Evolutionary conservation across 306 rosid species (phyloP).

Genomic region (Heteromeles arbutifolia): DNA sequence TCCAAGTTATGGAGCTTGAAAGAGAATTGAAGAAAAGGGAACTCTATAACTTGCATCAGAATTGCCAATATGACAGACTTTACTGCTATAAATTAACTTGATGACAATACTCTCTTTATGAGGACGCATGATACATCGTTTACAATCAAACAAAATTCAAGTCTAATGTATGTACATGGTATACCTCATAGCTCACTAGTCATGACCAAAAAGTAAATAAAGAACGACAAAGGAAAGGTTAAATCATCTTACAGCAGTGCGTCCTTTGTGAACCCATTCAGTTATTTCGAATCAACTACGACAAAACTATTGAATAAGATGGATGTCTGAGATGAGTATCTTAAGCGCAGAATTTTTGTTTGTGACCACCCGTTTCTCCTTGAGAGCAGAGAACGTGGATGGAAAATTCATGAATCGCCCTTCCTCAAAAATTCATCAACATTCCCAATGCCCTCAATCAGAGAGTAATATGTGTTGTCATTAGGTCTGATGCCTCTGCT

Average conservation of each 20-base stretch:
- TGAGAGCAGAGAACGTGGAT: slow-evolving; percentile 2
- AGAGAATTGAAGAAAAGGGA: slow-evolving; percentile 49
- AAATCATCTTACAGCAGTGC: slow-evolving; percentile 4
- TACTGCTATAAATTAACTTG: not conserved
- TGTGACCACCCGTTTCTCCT: slow-evolving; percentile 4
- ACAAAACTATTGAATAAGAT: slow-evolving; percentile 2
- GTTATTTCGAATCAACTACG: slow-evolving; percentile 9
- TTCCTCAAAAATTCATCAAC: slow-evolving; percentile 28
- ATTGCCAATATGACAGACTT: slow-evolving; percentile 32
- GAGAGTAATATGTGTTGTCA: slow-evolving; percentile 63
- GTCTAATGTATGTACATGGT: not conserved
- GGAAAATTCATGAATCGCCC: slow-evolving; percentile 28
- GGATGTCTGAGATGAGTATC: slow-evolving; percentile 16
- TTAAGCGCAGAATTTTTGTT: slow-evolving; percentile 9
- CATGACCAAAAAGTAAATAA: not conserved
- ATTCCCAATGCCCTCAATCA: slow-evolving; percentile 49
- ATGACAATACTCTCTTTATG: not conserved
- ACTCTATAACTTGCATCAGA: slow-evolving; percentile 51
- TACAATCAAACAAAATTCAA: not conserved
- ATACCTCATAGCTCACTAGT: not conserved
- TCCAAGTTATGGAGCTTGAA: slow-evolving; percentile 66
- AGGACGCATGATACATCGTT: not conserved
- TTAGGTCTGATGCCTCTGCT: slow-evolving; percentile 67
- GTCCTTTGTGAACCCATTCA: slow-evolving; percentile 9
- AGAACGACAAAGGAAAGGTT: not conserved